Evolutionary conservation across 768 basidiomycete species (phyloP).

Genomic region (Guyanaporus albipodus): DNA sequence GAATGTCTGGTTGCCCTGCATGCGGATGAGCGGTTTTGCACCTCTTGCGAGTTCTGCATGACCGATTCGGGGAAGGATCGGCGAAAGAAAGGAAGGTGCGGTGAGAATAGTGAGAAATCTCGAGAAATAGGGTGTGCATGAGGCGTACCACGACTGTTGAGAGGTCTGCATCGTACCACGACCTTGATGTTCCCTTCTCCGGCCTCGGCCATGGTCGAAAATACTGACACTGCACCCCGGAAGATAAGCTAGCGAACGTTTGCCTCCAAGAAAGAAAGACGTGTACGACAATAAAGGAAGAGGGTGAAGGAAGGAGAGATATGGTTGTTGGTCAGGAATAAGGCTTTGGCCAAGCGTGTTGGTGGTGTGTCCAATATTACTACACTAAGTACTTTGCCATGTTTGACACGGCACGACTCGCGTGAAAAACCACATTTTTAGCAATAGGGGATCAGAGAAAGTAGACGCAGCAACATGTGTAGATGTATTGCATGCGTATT

Average conservation of each 20-base stretch:
- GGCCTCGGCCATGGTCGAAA: constrained; percentile 60
- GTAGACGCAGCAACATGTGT: too few relatives aligned
- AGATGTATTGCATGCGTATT: too few relatives aligned
- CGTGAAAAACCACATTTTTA: constrained; percentile 21
- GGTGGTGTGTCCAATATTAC: constrained; percentile 3
- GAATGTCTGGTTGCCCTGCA: constrained; percentile 92
- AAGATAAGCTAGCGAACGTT: constrained; percentile 9
- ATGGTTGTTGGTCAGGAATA: constrained; percentile 6
- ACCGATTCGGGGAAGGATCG: constrained; percentile 1
- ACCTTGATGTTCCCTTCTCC: constrained; percentile 91
- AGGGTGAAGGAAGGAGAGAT: constrained; percentile 5
- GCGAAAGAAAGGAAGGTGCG: background rate
- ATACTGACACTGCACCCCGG: constrained; percentile 10
- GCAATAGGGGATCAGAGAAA: background rate
- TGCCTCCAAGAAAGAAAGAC: constrained; percentile 13
- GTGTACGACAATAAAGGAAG: constrained; percentile 1
- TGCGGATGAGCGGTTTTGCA: constrained; percentile 90
- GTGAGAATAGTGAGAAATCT: constrained; percentile 3
- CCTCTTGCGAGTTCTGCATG: constrained; percentile 83
- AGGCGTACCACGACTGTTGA: constrained; percentile 85
- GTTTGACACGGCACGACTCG: constrained; percentile 16
- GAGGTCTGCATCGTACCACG: constrained; percentile 92
- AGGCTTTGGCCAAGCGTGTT: constrained; percentile 2
- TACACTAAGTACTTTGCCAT: too few relatives aligned
- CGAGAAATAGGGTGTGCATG: constrained; percentile 2